These are phyloP conservation scores for Sordaria brevicollis DNA, from an alignment of 495 filamentous ascomycete genomes.

Conservation along the genomic window DNA sequence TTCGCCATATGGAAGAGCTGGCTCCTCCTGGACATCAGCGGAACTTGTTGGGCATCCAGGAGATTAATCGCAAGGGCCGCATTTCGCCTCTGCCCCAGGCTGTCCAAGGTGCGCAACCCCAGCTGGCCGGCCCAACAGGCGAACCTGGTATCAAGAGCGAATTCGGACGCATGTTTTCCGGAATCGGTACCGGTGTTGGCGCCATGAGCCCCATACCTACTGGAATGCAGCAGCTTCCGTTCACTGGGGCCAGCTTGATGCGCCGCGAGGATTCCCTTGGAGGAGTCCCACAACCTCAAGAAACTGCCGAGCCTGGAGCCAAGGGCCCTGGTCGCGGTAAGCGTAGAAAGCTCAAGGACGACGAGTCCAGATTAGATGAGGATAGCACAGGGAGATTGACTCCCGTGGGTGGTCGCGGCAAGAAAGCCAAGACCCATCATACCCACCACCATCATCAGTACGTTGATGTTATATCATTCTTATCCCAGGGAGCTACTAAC, in stretches of 20 bases:
- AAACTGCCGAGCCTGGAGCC: constrained; percentile 13
- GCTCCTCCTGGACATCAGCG: constrained; percentile 37
- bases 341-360: constrained; percentile 50
- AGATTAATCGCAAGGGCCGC: constrained; percentile 54
- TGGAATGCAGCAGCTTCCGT: constrained; percentile 31
- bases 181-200: constrained; percentile 77
- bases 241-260: constrained; percentile 23
- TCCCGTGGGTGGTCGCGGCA: constrained; percentile 43
- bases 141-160: constrained; percentile 86
- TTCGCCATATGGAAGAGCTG: constrained; percentile 48
- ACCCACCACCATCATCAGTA: constrained; percentile 57
- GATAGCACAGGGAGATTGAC: constrained; percentile 46
- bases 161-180: constrained; percentile 83
- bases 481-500: constrained; percentile 12
- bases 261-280: constrained; percentile 40
- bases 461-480: constrained; percentile 17
- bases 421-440: constrained; percentile 46
- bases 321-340: constrained; percentile 39
- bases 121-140: constrained; percentile 59
- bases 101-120: constrained; percentile 81
- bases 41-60: constrained; percentile 46
- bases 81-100: constrained; percentile 80
- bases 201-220: constrained; percentile 45
- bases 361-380: constrained; percentile 47
- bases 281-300: constrained; percentile 23